These are phyloP conservation scores for Acanthamoeba healyi DNA, from an alignment of 208 protist genomes.

Conservation along the genomic window DNA sequence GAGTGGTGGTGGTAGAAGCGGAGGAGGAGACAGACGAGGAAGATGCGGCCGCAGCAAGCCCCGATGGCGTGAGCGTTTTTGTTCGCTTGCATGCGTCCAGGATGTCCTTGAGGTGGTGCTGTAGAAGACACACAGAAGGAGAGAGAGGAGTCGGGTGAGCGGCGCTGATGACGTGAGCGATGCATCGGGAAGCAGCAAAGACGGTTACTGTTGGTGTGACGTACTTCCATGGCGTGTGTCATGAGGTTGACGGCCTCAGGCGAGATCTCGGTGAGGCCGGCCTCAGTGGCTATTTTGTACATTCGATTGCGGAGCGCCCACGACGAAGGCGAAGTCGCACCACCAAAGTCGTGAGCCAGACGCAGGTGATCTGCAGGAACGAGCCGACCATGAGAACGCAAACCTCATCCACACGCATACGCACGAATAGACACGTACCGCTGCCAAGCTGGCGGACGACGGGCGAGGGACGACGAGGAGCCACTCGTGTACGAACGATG, in stretches of 20 bases:
- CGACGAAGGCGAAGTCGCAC: constrained; percentile 8
- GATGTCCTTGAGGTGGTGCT: constrained; percentile 63
- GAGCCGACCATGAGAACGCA: too few relatives aligned
- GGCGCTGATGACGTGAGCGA: too few relatives aligned
- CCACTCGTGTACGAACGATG: constrained; percentile 6
- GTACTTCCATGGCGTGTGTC: constrained; percentile 52
- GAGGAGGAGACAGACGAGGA: not conserved
- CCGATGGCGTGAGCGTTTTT: not conserved
- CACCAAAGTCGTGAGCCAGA: constrained; percentile 39
- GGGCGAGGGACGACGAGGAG: constrained; percentile 7
- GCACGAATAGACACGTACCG: too few relatives aligned
- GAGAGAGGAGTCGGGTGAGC: not conserved
- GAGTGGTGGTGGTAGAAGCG: not conserved
- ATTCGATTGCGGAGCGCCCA: constrained; percentile 39
- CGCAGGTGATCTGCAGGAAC: constrained; percentile 47
- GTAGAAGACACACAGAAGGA: not conserved
- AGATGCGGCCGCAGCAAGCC: not conserved
- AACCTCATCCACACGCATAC: too few relatives aligned
- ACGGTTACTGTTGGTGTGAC: not conserved
- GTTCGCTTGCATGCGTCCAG: constrained; percentile 25
- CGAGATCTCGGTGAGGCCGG: constrained; percentile 55
- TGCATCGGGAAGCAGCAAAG: not conserved
- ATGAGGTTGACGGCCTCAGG: constrained; percentile 15
- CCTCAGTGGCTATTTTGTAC: constrained; percentile 55
- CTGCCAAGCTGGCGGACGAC: constrained; percentile 22